These are phyloP conservation scores for Dendrothele bispora DNA, from an alignment of 768 basidiomycete species.

Conservation along the genomic window DNA sequence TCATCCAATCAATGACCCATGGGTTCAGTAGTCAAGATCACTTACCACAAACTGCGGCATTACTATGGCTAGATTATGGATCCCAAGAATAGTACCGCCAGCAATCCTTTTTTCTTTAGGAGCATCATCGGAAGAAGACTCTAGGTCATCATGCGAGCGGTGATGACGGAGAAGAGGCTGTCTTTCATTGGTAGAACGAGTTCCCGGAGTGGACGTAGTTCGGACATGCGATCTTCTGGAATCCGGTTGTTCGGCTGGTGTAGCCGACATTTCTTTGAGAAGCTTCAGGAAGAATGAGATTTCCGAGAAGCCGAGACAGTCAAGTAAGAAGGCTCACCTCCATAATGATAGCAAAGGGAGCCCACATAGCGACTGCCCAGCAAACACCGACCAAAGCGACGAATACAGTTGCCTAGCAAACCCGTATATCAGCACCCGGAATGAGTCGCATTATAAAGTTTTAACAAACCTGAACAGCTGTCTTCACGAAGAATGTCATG, in stretches of 20 bases:
- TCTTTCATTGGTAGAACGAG: conserved; percentile 39
- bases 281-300: conserved; percentile 40
- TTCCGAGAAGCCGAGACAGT: background rate
- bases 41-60: conserved; percentile 92
- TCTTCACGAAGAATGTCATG: conserved; percentile 85
- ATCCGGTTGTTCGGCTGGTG: conserved; percentile 12
- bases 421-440: background rate
- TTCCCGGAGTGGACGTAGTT: conserved; percentile 50
- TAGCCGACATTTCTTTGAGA: conserved; percentile 68
- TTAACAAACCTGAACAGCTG: conserved; percentile 61
- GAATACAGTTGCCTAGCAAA: conserved; percentile 67
- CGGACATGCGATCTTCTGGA: conserved; percentile 48
- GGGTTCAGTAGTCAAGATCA: conserved; percentile 10
- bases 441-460: background rate
- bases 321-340: conserved; percentile 51
- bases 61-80: conserved; percentile 94
- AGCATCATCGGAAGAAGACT: conserved; percentile 38
- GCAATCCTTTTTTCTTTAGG: no score
- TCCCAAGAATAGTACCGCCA: conserved; percentile 90
- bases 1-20: conserved; percentile 3
- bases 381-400: conserved; percentile 88
- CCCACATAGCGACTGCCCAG: conserved; percentile 99
- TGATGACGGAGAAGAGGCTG: conserved; percentile 61
- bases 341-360: conserved; percentile 97
- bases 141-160: conserved; percentile 49